Evolutionary conservation across 1,284 basidiomycete species (phyloP).

Genomic region (Leccinum colubrinum): DNA sequence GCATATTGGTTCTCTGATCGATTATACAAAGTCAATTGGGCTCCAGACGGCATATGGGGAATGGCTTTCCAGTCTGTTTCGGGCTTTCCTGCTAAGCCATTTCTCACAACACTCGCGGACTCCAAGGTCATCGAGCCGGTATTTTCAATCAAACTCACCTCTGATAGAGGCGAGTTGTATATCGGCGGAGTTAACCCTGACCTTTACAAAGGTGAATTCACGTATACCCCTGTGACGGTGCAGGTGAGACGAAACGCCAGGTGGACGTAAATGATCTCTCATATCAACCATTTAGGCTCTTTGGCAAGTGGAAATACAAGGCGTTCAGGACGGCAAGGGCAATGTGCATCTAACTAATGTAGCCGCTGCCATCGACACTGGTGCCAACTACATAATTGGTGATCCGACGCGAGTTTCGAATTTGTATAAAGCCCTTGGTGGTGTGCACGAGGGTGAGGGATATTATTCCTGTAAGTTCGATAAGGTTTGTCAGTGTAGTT

Average conservation of each 20-base stretch:
- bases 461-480: neutral
- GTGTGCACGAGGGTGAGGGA: neutral
- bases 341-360: neutral
- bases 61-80: neutral
- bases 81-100: neutral
- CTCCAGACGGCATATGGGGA: neutral
- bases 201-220: neutral
- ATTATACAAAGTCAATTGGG: neutral
- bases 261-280: neutral
- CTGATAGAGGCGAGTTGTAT: neutral
- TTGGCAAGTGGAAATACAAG: neutral
- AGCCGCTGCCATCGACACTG: neutral
- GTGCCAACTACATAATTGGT: neutral
- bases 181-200: neutral
- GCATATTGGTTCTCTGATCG: neutral
- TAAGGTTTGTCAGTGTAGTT: neutral
- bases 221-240: neutral
- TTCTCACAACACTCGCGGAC: neutral
- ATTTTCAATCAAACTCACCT: neutral
- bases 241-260: neutral
- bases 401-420: neutral
- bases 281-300: neutral
- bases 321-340: neutral
- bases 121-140: neutral
- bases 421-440: neutral